A percentile compares a stretch with the other conserved stretches of the same genome.
Conservation (phyloP, 345 rosid species). For the Raphanus sativus region DNA sequence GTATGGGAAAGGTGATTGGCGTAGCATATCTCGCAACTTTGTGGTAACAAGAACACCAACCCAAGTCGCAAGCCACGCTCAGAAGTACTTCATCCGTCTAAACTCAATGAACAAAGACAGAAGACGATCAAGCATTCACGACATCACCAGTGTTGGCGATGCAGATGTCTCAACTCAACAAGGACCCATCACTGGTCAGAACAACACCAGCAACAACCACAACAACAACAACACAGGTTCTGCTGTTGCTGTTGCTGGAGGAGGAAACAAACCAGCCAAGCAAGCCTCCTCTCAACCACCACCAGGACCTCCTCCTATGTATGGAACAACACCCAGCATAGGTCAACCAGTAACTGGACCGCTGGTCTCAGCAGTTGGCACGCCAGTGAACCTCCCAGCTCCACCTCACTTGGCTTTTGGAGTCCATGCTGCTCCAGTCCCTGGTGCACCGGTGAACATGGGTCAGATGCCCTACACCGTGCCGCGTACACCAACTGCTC, state of each 20-base stretch:
- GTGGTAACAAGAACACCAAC: constrained; percentile 97
- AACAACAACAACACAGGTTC: neutral
- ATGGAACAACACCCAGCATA: constrained; percentile 67
- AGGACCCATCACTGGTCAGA: constrained; percentile 95
- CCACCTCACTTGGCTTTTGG: constrained; percentile 77
- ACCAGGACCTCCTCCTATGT: constrained; percentile 51
- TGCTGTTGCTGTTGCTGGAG: constrained; percentile 52
- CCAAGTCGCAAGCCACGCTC: constrained; percentile 98
- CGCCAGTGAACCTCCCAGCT: constrained; percentile 78
- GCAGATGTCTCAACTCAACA: constrained; percentile 69
- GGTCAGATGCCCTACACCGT: constrained; percentile 67
- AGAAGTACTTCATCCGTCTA: constrained; percentile 86
- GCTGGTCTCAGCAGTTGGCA: constrained; percentile 86
- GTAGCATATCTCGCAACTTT: constrained; percentile 93
- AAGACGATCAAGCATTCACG: constrained; percentile 94
- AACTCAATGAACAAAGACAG: constrained; percentile 95
- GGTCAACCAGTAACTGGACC: constrained; percentile 88
- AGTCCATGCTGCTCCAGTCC: constrained; percentile 69
- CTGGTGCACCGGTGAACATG: constrained; percentile 79
- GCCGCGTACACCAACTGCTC: constrained; percentile 66
- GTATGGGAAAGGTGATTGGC: constrained; percentile 98
- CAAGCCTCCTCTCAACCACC: constrained; percentile 56
- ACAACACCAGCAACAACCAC: constrained; percentile 28
- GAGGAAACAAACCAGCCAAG: constrained; percentile 55
- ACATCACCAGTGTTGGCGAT: constrained; percentile 80